Evolutionary conservation across 129 eudicot genomes (phyloP), one percentile per base, ranked within the genome.

Genomic region (Saposhnikovia divaricata): DNA sequence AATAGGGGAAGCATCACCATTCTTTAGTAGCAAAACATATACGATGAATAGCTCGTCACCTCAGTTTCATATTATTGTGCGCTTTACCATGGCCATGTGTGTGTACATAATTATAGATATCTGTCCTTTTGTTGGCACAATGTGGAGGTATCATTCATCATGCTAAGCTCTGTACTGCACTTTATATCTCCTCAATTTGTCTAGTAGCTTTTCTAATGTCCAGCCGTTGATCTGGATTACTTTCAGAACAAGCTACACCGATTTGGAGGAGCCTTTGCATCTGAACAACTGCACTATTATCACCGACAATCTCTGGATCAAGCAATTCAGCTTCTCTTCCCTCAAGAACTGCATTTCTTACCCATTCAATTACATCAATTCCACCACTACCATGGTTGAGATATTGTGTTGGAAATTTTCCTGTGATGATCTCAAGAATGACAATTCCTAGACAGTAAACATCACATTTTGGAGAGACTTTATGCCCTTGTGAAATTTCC

Each of bases 401-500:
- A 59, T 87, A 90, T 25, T 87, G 90, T 12, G 83, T 80, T 0
- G 97, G 92, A 57, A 85, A 84, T 39, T 91, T 91, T 9, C 98
- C 91, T 0, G 97, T 91, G 6, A 93, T 72, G 53, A 89, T 81
- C 61, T 93, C 98, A 7, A 93, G 89, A 61, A 93, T 85, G 78
- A 93, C 71, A 61, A 93, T 81, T 42, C 98, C 98, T 19, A 93
- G 75, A 57, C 97, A 85, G 48, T 84, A 93, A 9, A 93, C 85
- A 28, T 93, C 98, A 21, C 88, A 84, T 76, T 88, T 91, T 1
- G 91, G 96, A 1, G 96, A 89, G n/a, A 89, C 71, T 0, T 74
- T 63, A 31, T 74, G 85, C 76, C 88, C 27, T 39, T 84, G 85
- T 3, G 78, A 74, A 40, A 87, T 89, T 80, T 95, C 98, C 0